Evolutionary conservation across 192 early-diverging fungal genomes (phyloP).

Genomic region (Umbelopsis sp.): DNA sequence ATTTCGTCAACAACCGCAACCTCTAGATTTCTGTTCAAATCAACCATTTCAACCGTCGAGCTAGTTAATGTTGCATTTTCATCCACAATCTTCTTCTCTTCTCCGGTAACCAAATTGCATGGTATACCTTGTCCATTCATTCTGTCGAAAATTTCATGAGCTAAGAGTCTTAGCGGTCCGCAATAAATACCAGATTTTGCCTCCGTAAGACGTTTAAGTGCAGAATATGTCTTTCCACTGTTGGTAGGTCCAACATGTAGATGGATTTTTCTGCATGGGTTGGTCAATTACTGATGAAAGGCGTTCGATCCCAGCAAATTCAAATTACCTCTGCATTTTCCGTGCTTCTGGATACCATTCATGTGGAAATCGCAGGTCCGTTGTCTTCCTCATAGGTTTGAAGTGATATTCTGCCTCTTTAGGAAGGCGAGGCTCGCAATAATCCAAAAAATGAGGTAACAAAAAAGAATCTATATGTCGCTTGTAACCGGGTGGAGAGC

Average conservation of each 20-base stretch:
- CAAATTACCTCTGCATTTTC: slow-evolving; percentile 65
- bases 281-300: not conserved
- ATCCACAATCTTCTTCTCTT: slow-evolving; percentile 69
- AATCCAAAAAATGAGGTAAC: slow-evolving; percentile 50
- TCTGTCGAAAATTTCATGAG: slow-evolving; percentile 90
- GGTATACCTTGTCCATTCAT: slow-evolving; percentile 75
- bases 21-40: slow-evolving; percentile 54
- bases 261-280: slow-evolving; percentile 67
- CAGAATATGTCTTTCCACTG: slow-evolving; percentile 94
- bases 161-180: slow-evolving; percentile 89
- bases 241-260: slow-evolving; percentile 98
- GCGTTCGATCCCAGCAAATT: not conserved
- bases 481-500: not conserved
- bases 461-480: slow-evolving; percentile 20
- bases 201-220: slow-evolving; percentile 71
- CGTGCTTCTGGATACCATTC: slow-evolving; percentile 82
- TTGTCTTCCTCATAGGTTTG: slow-evolving; percentile 58
- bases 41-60: slow-evolving; percentile 93
- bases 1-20: slow-evolving; percentile 97
- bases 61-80: slow-evolving; percentile 57
- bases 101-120: slow-evolving; percentile 89
- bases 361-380: slow-evolving; percentile 77
- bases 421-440: slow-evolving; percentile 37
- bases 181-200: slow-evolving; percentile 77
- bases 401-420: slow-evolving; percentile 47